Base-by-base conservation (phyloP, 129 eudicot species). In the Rutidosis leptorrhynchoides region DNA sequence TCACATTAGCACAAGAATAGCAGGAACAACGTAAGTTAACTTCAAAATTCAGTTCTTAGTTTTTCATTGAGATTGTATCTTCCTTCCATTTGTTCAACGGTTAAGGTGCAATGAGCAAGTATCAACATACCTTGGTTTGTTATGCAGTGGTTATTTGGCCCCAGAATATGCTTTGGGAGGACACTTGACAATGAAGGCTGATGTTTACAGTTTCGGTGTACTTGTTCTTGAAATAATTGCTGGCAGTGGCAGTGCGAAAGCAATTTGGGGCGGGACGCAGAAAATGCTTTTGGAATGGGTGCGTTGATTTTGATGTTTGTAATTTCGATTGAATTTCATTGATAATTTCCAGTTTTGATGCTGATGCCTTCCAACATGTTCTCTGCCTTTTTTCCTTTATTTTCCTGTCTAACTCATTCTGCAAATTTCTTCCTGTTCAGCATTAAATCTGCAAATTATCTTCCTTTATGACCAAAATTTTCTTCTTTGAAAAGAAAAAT, bases 131-230 rank as follows among this genome's bases (percentile, higher is more conserved):
- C 35, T 65, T 23, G 72, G 55, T 54, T 51, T 64, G 33, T n/a
- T n/a, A 28, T 29, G 65, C 87, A 88, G 98, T 16, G 98, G 96
- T 68, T 92, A 92, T 73, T 76, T 92, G 74, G 98, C 98, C 45
- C 98, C 98, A 26, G 98, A 92, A 72, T 92, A 92, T 73, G 96
- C 61, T 49, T 75, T 83, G 77, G 95, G 95, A 29, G 95, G 96
- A 5, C 95, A 84, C 62, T 71, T 92, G 52, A 92, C 98, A 11
- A 33, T 70, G 80, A 92, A 83, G 78, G 98, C 95, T 9, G 98
- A 92, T 25, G 89, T 92, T 5, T 92, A 88, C 68, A 92, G 98
- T 89, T 92, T 88, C 78, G 98, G 98, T 40, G 85, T 92, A 9
- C 85, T 92, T 21, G 14, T 85, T 40, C 96, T 92, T 33, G 96